Evolutionary conservation across 1,284 basidiomycete species (phyloP), one percentile per base, ranked within the genome.

Genomic region (Earliella scabrosa): DNA sequence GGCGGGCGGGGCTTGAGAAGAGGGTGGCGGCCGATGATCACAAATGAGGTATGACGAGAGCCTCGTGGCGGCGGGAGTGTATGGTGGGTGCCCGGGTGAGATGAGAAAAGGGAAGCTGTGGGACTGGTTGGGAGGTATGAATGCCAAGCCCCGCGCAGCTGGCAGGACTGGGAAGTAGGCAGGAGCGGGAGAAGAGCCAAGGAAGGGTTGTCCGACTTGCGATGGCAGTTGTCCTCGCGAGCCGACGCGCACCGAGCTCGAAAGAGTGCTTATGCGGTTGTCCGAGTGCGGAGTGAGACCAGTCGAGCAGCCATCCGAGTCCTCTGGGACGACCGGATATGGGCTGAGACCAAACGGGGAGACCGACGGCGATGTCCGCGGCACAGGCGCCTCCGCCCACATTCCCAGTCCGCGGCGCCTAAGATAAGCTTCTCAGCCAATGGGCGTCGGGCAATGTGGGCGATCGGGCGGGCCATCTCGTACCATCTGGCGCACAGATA

Each of bases 401-500:
- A n/a, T n/a, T 27, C 16, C 3, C 9, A 36, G 31, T 46, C 52
- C 56, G 57, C 47, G 53, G 54, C 47, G 48, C 24, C 56, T 50
- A 21, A 47, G 60, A 61, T 50, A 61, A 52, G 43, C 36, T 34
- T 27, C 39, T 32, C 34, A n/a, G 47, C 60, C 56, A 58, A 61
- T 61, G 56, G 52, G 24, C 27, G 51, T 24, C 44, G 24, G 10
- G 29, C 41, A 10, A 27, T 35, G 38, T 23, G 29, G 7, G 23
- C 45, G 44, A 45, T 50, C 41, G 32, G 27, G 21, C 35, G 13
- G 20, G 18, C 24, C 56, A 38, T 44, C 56, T 58, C 59, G 53
- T 53, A 56, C 56, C 60, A 61, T 58, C 52, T 32, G 38, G 16
- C 52, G n/a, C n/a, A n/a, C n/a, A 26, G 50, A 56, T 52, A 56